Percentiles rank a stretch among this genome's conserved stretches.
phyloP scores from a whole-genome alignment of 2,329 filamentous ascomycete species.

The Cryoendolithus antarcticus region DNA sequence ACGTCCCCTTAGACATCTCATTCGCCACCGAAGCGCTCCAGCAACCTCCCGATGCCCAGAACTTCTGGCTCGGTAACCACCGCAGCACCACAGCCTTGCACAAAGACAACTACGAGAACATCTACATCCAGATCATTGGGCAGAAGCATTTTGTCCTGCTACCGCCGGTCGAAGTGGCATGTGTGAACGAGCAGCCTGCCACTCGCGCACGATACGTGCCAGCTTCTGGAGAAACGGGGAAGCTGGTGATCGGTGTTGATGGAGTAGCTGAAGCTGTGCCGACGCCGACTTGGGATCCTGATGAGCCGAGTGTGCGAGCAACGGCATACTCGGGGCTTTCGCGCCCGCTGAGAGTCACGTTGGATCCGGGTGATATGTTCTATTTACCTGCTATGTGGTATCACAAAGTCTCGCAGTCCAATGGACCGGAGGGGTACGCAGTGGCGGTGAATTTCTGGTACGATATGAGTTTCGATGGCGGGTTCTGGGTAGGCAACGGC shows the following conservation, averaged over 20 bases:
- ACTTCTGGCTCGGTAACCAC: slow-evolving; percentile 71
- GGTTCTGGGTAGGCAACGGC: slow-evolving; percentile 49
- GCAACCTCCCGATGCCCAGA: slow-evolving; percentile 60
- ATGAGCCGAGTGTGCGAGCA: slow-evolving; percentile 36
- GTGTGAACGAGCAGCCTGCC: slow-evolving; percentile 52
- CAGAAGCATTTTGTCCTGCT: slow-evolving; percentile 63
- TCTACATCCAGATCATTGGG: slow-evolving; percentile 66
- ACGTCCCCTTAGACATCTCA: slow-evolving; percentile 52
- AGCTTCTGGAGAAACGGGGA: slow-evolving; percentile 8
- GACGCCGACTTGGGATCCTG: slow-evolving; percentile 65
- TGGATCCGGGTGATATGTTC: slow-evolving; percentile 65
- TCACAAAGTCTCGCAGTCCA: slow-evolving; percentile 67
- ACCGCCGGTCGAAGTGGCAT: slow-evolving; percentile 57
- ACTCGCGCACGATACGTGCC: slow-evolving; percentile 47
- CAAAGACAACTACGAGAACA: slow-evolving; percentile 75
- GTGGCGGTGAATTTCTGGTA: slow-evolving; percentile 81
- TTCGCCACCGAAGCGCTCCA: slow-evolving; percentile 63
- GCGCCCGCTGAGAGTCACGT: slow-evolving; percentile 51
- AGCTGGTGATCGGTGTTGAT: slow-evolving; percentile 23
- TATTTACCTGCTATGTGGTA: slow-evolving; percentile 78
- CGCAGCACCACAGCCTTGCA: slow-evolving; percentile 59
- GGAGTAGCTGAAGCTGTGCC: slow-evolving; percentile 40
- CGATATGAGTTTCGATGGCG: slow-evolving; percentile 64
- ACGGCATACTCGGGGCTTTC: slow-evolving; percentile 50
- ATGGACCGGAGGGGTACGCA: slow-evolving; percentile 56